Conservation (phyloP, 1,284 basidiomycete species). For the Rhodotorula mucilaginosa region DNA sequence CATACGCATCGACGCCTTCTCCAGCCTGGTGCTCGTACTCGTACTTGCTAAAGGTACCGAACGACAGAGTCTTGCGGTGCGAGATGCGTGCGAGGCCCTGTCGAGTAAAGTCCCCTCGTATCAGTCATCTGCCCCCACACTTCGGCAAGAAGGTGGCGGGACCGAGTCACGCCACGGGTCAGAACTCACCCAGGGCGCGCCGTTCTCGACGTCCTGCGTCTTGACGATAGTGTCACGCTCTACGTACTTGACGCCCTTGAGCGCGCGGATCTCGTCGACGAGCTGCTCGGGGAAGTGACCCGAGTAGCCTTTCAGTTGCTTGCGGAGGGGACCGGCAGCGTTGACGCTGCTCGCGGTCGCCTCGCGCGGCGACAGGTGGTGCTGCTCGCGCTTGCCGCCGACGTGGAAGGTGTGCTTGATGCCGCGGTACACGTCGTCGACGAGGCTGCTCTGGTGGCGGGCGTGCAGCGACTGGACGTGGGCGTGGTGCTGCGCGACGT, state of each 20-base stretch:
- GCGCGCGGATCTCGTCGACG: conserved; percentile 72
- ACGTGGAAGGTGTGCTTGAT: conserved; percentile 69
- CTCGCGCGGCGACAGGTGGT: not conserved
- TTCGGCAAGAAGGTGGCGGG: not conserved
- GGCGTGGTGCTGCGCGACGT: conserved; percentile 52
- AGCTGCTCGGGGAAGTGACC: conserved; percentile 75
- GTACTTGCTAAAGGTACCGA: conserved; percentile 86
- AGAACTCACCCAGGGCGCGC: conserved; percentile 82
- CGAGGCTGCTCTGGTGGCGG: conserved; percentile 20
- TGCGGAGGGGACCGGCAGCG: conserved; percentile 13
- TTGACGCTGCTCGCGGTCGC: too few species aligned
- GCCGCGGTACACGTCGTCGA: conserved; percentile 51
- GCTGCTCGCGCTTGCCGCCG: conserved; percentile 47
- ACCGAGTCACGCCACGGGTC: not conserved
- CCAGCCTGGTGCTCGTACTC: conserved; percentile 72
- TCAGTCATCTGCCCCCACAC: not conserved
- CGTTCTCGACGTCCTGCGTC: conserved; percentile 58
- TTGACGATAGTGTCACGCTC: conserved; percentile 88
- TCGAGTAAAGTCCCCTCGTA: conserved; percentile 7
- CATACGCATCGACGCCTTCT: conserved; percentile 82
- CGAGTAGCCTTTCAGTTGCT: conserved; percentile 69
- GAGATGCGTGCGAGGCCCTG: conserved; percentile 93
- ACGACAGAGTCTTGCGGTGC: conserved; percentile 73
- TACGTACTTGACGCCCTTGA: conserved; percentile 89
- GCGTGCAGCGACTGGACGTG: conserved; percentile 29